Percentiles rank a stretch among this genome's conserved stretches.
Evolutionary conservation across 495 filamentous ascomycete species (phyloP).

Genomic region (Penicillium paradoxum): DNA sequence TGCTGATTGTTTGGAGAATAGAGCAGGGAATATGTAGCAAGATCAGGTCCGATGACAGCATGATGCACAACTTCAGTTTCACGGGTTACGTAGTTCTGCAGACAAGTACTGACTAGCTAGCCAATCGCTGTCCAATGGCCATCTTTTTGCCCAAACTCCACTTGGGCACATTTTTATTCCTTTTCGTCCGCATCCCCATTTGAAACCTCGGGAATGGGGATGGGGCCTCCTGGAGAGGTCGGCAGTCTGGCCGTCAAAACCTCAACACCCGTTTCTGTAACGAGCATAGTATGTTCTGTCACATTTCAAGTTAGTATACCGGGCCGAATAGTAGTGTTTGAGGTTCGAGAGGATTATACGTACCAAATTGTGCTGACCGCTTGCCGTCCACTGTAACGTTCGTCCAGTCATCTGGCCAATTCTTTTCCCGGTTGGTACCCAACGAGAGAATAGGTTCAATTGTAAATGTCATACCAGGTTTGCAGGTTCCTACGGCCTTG

Average conservation of each 20-base stretch:
- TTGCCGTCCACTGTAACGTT: slow-evolving; percentile 64
- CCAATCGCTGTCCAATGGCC: too few relatives aligned
- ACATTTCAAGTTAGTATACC: background rate
- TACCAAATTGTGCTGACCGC: slow-evolving; percentile 62
- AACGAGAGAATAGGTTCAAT: slow-evolving; percentile 70
- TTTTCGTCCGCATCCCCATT: background rate
- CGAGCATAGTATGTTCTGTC: slow-evolving; percentile 76
- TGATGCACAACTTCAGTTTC: too few relatives aligned
- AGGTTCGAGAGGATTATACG: slow-evolving; percentile 3
- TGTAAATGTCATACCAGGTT: slow-evolving; percentile 69
- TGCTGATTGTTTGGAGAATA: too few relatives aligned
- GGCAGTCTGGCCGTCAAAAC: slow-evolving; percentile 70
- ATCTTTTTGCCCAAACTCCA: too few relatives aligned
- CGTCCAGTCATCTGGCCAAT: slow-evolving; percentile 74
- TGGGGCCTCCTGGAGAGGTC: slow-evolving; percentile 71
- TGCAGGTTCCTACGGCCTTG: slow-evolving; percentile 64
- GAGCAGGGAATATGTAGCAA: too few relatives aligned
- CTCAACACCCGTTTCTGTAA: slow-evolving; percentile 82
- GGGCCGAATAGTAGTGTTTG: too few relatives aligned
- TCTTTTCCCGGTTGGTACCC: slow-evolving; percentile 58
- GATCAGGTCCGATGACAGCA: too few relatives aligned
- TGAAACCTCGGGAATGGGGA: slow-evolving; percentile 58
- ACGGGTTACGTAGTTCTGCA: too few relatives aligned
- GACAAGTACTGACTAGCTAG: too few relatives aligned
- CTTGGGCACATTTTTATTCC: too few relatives aligned